Base-by-base conservation (phyloP, 176 grass and related monocot species). In the Chrysopogon serrulatus region DNA sequence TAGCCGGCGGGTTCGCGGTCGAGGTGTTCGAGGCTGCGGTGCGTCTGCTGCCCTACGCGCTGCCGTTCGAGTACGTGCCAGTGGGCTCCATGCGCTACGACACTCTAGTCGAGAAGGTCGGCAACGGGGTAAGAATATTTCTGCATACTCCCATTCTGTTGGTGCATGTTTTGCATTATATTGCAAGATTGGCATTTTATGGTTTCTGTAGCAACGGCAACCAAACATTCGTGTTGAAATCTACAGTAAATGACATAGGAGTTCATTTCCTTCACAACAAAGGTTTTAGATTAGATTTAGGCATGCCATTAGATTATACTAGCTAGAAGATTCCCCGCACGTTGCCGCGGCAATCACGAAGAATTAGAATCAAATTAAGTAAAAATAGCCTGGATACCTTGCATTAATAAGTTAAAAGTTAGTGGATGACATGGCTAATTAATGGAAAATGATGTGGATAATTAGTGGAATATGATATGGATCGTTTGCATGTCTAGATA, bases 11-110 rank as follows among this genome's bases (percentile, higher is more conserved):
- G 56, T 98, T 85, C 80, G 92, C 85, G 15, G 73, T 95, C 67
- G 95, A 98, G 54, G 91, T 95, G 70, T 98, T 98, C 82, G 91
- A 98, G 92, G 90, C 92, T 85, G 95, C 95, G 21, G 91, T 95
- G 21, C 44, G 65, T 79, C 85, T 79, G 79, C 87, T 98, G 79
- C 92, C 95, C 0, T 98, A 98, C 61, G 92, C 95, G 36, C 78
- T 95, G 90, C 90, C 86, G 17, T 86, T 97, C 73, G 90, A 97
- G 74, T 97, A 94, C 56, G 77, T 88, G 26, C 33, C 17, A 68
- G 79, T 66, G 61, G n/a, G 10, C 24, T 19, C 80, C 37, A 84
- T 86, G 78, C 63, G 47, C 31, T 98, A 98, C 71, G 65, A 98
- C 53, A 17, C 28, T 5, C 84, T 98, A 1, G 80, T 88, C 21